A percentile compares a stretch with the other conserved stretches of the same genome.
Conservation (phyloP, 2,329 filamentous ascomycete species). For the Blumeria hordei region DNA sequence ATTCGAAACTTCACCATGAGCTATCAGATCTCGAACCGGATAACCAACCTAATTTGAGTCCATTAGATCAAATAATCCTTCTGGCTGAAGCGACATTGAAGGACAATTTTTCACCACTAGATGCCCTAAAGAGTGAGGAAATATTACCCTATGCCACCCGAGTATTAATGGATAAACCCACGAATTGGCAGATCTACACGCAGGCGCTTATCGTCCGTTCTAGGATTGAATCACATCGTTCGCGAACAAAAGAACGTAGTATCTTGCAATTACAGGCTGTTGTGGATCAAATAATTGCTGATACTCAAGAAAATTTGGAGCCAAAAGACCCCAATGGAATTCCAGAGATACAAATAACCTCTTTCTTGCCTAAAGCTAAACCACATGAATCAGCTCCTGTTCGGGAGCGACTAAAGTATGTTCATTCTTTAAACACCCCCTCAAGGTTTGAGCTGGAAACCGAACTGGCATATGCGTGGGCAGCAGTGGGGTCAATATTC, state of each 20-base stretch:
- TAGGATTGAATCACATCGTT: conserved; percentile 68
- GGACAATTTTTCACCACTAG: conserved; percentile 60
- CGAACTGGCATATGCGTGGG: conserved; percentile 84
- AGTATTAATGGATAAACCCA: conserved; percentile 67
- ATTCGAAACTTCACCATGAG: conserved; percentile 30
- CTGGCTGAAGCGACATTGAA: conserved; percentile 72
- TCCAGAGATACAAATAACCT: conserved; percentile 30
- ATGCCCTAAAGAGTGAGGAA: conserved; percentile 79
- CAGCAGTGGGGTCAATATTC: conserved; percentile 59
- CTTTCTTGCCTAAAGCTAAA: conserved; percentile 60
- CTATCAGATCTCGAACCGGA: conserved; percentile 47
- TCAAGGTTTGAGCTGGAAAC: conserved; percentile 86
- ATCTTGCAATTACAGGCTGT: conserved; percentile 84
- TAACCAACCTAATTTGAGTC: conserved; percentile 56
- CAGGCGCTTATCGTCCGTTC: conserved; percentile 77
- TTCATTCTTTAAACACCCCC: conserved; percentile 63
- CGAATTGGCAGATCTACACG: conserved; percentile 96
- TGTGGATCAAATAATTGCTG: conserved; percentile 81
- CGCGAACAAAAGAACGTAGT: conserved; percentile 69
- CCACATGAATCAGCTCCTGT: conserved; percentile 56
- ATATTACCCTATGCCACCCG: conserved; percentile 76
- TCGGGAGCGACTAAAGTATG: conserved; percentile 52
- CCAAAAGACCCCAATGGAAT: conserved; percentile 13
- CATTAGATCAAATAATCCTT: conserved; percentile 75
- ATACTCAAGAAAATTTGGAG: conserved; percentile 27